Evolutionary conservation across 2,329 filamentous ascomycete species (phyloP).

Genomic region (Xylaria hypoxylon): DNA sequence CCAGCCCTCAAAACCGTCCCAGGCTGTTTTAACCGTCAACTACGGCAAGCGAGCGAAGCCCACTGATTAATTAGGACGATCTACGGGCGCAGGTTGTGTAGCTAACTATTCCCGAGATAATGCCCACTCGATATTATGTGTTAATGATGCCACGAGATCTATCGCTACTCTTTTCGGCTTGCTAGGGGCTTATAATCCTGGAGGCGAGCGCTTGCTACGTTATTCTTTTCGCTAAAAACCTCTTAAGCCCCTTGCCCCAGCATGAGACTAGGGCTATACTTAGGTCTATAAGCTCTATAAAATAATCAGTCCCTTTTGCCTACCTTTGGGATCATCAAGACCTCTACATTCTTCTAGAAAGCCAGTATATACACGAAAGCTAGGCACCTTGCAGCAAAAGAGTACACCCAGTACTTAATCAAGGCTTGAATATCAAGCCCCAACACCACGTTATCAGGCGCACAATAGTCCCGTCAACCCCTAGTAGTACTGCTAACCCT

Average conservation of each 20-base stretch:
- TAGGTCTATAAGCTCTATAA: neutral
- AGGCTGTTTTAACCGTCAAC: neutral
- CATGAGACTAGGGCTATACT: neutral
- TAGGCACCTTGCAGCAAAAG: neutral
- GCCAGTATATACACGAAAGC: neutral
- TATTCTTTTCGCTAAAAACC: neutral
- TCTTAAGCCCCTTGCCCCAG: neutral
- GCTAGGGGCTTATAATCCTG: too few species aligned
- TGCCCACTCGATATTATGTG: neutral
- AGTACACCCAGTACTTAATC: constrained; percentile 2
- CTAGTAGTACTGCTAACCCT: neutral
- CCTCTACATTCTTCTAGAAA: neutral
- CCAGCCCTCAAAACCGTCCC: constrained; percentile 2
- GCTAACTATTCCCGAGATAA: constrained; percentile 8
- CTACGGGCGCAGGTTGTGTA: constrained; percentile 2
- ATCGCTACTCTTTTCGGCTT: constrained; percentile 1
- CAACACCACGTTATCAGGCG: neutral
- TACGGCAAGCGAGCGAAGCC: too few species aligned
- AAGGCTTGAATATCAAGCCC: constrained; percentile 1
- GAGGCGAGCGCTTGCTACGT: constrained; percentile 2
- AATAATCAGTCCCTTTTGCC: neutral
- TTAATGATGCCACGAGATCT: neutral
- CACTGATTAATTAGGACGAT: too few species aligned
- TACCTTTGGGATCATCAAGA: constrained; percentile 4
- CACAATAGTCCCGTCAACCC: neutral